Evolutionary conservation across 352 stramenopile species (phyloP).

Genomic region (Blastocystis sp.): DNA sequence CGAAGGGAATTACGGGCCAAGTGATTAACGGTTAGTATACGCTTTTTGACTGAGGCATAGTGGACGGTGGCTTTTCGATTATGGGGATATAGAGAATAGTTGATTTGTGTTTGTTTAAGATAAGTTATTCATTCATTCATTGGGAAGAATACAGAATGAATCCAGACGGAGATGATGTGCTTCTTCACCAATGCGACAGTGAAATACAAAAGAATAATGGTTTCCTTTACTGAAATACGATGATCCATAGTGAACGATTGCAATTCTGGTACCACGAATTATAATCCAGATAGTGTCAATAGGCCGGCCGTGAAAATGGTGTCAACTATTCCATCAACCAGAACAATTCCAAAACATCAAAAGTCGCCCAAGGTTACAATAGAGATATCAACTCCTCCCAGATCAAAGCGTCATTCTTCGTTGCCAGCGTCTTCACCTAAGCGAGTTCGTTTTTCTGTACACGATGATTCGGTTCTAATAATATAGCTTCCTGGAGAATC

Average conservation of each 20-base stretch:
- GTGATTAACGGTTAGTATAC: background rate
- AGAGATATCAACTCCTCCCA: background rate
- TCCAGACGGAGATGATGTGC: background rate
- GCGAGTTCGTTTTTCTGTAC: background rate
- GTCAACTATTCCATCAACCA: too few relatives aligned
- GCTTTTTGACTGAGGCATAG: background rate
- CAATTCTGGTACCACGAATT: too few relatives aligned
- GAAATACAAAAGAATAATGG: too few relatives aligned
- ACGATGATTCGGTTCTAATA: background rate
- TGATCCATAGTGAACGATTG: too few relatives aligned
- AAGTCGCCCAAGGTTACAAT: background rate
- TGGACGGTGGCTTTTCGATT: background rate
- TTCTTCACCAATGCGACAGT: too few relatives aligned
- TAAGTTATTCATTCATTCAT: background rate
- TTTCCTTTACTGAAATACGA: too few relatives aligned
- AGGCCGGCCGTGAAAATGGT: too few relatives aligned
- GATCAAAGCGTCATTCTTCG: background rate
- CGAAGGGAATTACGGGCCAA: conserved; percentile 13
- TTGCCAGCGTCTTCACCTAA: background rate
- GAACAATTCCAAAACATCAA: background rate
- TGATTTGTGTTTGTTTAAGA: background rate
- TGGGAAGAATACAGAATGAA: background rate
- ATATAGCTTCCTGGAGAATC: background rate
- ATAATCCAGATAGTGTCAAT: too few relatives aligned
- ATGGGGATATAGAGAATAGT: background rate